Conservation (phyloP, 371 early-diverging fungal genomes). For the Circinella umbellata region DNA sequence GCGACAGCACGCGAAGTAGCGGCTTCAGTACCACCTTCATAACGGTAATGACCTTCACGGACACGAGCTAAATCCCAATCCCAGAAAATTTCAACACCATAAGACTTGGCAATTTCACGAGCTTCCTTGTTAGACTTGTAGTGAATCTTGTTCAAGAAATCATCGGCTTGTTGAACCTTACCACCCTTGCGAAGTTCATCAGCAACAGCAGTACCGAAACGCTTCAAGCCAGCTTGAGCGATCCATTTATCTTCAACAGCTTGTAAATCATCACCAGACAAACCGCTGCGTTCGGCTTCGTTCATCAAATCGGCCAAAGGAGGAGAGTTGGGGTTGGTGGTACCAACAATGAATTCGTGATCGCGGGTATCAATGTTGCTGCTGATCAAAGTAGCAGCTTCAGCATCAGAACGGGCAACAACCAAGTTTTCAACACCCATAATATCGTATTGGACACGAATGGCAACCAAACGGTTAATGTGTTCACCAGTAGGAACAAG, state of each 20-base stretch:
- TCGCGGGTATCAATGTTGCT: conserved; percentile 97
- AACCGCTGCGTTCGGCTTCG: conserved; percentile 80
- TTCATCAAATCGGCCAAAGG: conserved; percentile 82
- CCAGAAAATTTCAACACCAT: conserved; percentile 89
- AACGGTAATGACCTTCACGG: conserved; percentile 97
- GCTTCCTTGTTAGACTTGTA: conserved; percentile 86
- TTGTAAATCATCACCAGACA: conserved; percentile 77
- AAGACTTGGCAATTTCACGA: conserved; percentile 73
- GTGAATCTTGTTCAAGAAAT: conserved; percentile 62
- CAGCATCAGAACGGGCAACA: conserved; percentile 97
- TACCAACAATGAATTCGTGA: conserved; percentile 95
- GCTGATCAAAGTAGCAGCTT: conserved; percentile 96
- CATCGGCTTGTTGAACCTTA: conserved; percentile 46
- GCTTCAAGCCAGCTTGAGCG: conserved; percentile 80
- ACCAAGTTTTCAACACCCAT: conserved; percentile 97
- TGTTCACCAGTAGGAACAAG: conserved; percentile 97
- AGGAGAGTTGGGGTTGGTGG: conserved; percentile 79
- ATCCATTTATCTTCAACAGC: conserved; percentile 92
- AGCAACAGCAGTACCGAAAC: conserved; percentile 84
- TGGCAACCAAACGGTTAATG: conserved; percentile 95
- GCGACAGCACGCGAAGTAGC: conserved; percentile 90
- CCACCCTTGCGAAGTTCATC: conserved; percentile 71
- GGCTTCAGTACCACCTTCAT: conserved; percentile 93
- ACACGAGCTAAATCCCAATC: conserved; percentile 92
- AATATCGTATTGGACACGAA: conserved; percentile 97